phyloP scores from a whole-genome alignment of 2,329 filamentous ascomycete genomes.

The Epichloe sp. region DNA sequence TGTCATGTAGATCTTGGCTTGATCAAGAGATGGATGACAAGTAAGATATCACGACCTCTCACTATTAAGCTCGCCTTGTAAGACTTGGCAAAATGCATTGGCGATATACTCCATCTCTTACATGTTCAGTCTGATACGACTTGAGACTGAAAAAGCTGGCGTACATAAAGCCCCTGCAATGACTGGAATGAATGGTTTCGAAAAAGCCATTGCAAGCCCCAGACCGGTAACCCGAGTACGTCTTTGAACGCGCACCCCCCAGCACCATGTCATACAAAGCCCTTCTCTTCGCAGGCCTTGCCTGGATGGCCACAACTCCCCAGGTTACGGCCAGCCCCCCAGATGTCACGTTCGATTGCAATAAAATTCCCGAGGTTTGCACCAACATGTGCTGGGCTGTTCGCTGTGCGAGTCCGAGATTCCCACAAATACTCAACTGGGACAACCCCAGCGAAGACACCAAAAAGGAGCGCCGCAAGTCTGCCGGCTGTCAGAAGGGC shows the following conservation, averaged over 20 bases:
- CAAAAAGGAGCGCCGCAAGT: not conserved
- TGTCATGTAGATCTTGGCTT: too few species aligned
- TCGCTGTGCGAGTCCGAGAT: not conserved
- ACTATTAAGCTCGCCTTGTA: not conserved
- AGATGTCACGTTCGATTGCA: not conserved
- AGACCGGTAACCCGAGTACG: not conserved
- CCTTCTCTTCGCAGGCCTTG: not conserved
- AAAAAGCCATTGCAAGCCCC: too few species aligned
- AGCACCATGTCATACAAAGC: not conserved
- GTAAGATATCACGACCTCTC: not conserved
- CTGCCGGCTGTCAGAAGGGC: slow-evolving; percentile 6
- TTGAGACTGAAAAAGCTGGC: too few species aligned
- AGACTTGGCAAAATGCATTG: not conserved
- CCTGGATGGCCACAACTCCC: not conserved
- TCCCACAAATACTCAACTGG: not conserved
- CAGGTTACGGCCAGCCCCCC: not conserved
- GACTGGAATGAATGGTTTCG: too few species aligned
- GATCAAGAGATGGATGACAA: too few species aligned
- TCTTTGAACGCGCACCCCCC: not conserved
- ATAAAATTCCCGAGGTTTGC: not conserved
- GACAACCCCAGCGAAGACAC: not conserved
- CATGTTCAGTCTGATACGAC: too few species aligned
- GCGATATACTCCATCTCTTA: too few species aligned
- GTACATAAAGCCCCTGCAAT: too few species aligned
- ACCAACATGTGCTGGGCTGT: not conserved